Evolutionary conservation across 495 filamentous ascomycete species (phyloP).

Genomic region (Rusavskia elegans): DNA sequence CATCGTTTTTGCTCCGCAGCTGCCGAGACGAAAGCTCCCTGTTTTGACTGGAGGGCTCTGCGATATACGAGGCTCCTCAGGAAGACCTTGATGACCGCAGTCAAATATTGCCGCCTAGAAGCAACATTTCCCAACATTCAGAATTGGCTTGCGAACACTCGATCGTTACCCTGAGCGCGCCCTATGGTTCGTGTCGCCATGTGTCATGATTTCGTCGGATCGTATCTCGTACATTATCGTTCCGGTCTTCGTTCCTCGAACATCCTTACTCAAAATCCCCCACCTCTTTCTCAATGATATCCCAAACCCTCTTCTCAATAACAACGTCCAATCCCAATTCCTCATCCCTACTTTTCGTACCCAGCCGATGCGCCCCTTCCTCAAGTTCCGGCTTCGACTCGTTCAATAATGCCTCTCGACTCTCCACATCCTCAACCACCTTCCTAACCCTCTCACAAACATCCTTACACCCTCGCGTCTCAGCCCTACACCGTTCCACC

Average conservation of each 20-base stretch:
- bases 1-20: no score
- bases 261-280: background rate
- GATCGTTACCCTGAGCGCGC: no score
- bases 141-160: no score
- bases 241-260: background rate
- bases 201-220: no score
- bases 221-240: no score
- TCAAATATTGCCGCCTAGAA: no score
- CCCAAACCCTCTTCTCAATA: constrained; percentile 10
- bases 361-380: constrained; percentile 14
- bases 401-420: constrained; percentile 19
- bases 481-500: constrained; percentile 52
- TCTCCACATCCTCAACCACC: constrained; percentile 49
- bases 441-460: constrained; percentile 16
- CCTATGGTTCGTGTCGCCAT: no score
- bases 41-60: no score
- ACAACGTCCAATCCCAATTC: constrained; percentile 9
- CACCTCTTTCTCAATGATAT: constrained; percentile 12
- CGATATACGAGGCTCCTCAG: no score
- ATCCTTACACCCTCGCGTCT: constrained; percentile 33
- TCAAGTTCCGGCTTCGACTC: constrained; percentile 21
- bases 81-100: no score
- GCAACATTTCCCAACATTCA: no score
- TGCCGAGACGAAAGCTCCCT: no score
- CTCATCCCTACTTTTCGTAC: constrained; percentile 1